These are phyloP conservation scores for Penstemon newberryi DNA, from an alignment of 257 asterid genomes.

Conservation along the genomic window DNA sequence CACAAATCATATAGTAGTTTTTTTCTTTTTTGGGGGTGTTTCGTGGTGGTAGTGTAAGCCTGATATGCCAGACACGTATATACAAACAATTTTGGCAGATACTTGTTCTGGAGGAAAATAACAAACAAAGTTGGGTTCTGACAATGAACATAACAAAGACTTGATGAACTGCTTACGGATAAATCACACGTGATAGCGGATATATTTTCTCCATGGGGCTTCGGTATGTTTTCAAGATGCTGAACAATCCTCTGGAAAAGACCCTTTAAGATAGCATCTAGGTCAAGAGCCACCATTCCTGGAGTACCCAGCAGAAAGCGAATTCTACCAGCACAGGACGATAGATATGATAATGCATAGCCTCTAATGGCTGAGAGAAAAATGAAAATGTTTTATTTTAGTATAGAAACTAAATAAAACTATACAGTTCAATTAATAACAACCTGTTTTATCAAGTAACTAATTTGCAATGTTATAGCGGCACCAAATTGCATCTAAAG, in stretches of 20 bases:
- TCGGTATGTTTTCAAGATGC: conserved; percentile 92
- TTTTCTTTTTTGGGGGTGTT: too few relatives aligned
- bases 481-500: conserved; percentile 2
- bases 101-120: conserved; percentile 5
- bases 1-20: not conserved
- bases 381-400: conserved; percentile 26
- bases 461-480: not conserved
- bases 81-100: not conserved
- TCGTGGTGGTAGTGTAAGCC: conserved; percentile 1
- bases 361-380: conserved; percentile 86
- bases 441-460: conserved; percentile 14
- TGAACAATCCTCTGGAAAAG: conserved; percentile 88
- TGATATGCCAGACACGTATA: conserved; percentile 3
- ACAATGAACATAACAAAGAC: conserved; percentile 23
- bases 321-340: conserved; percentile 97
- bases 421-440: conserved; percentile 15
- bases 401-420: conserved; percentile 13
- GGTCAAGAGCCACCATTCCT: conserved; percentile 99
- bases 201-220: conserved; percentile 90
- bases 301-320: conserved; percentile 97
- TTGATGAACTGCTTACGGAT: conserved; percentile 65
- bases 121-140: conserved; percentile 12
- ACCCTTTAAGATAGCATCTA: conserved; percentile 85
- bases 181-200: conserved; percentile 86
- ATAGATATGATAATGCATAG: conserved; percentile 90